Conservation (phyloP, 768 basidiomycete species). For the Psilocybe cubensis region DNA sequence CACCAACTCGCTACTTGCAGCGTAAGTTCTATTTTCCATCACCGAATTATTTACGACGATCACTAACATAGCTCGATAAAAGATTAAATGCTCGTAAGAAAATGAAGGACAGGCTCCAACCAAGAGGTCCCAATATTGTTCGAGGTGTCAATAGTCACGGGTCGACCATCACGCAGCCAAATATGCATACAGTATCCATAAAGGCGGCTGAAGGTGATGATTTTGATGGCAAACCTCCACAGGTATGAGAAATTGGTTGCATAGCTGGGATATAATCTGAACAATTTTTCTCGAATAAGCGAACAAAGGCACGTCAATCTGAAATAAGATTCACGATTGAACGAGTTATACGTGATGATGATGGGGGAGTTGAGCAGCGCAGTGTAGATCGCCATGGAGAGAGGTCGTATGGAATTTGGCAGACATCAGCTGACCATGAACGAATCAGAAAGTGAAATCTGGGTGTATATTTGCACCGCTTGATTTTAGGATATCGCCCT, state of each 20-base stretch:
- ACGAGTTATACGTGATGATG: neutral
- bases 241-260: neutral
- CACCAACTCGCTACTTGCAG: neutral
- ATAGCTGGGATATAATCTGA: too few relatives aligned
- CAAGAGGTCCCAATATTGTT: too few relatives aligned
- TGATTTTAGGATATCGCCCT: too few relatives aligned
- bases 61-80: too few relatives aligned
- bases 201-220: neutral
- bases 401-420: too few relatives aligned
- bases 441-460: too few relatives aligned
- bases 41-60: too few relatives aligned
- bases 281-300: too few relatives aligned
- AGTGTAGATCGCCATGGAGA: too few relatives aligned
- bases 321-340: neutral
- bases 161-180: neutral
- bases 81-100: neutral
- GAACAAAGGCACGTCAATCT: neutral
- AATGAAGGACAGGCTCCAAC: neutral
- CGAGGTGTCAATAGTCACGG: too few relatives aligned
- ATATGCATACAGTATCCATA: neutral
- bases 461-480: too few relatives aligned
- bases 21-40: neutral
- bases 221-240: too few relatives aligned
- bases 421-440: neutral
- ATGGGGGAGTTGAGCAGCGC: neutral